Conservation (phyloP, 2,329 filamentous ascomycete genomes). For the Diaporthe sp. region DNA sequence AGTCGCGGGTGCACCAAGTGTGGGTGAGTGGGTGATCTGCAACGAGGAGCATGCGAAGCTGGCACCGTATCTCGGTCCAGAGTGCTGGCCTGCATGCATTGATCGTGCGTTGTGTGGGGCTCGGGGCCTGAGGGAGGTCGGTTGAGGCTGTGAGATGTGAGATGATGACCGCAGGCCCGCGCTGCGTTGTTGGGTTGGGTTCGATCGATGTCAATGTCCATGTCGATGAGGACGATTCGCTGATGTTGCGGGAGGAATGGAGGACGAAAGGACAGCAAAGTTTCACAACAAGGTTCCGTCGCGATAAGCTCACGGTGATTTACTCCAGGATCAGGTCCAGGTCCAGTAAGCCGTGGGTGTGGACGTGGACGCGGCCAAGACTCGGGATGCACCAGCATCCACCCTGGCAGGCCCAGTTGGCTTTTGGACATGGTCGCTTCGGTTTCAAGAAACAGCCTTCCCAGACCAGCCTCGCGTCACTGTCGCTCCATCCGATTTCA, state of each 20-base stretch:
- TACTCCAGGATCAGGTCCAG: slow-evolving; percentile 13
- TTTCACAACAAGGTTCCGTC: slow-evolving; percentile 32
- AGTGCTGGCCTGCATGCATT: slow-evolving; percentile 13
- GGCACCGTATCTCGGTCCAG: neutral
- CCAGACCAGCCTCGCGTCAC: slow-evolving; percentile 26
- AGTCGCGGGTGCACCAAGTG: neutral
- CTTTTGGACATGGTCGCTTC: slow-evolving; percentile 1
- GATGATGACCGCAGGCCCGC: slow-evolving; percentile 16
- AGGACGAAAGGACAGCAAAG: slow-evolving; percentile 21
- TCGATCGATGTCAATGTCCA: slow-evolving; percentile 4
- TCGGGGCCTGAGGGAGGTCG: neutral
- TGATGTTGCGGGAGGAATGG: slow-evolving; percentile 14
- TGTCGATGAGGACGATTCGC: slow-evolving; percentile 1
- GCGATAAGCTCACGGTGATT: slow-evolving; percentile 28
- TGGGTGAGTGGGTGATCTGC: neutral
- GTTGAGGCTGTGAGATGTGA: slow-evolving; percentile 13
- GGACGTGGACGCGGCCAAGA: neutral
- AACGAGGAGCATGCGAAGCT: neutral
- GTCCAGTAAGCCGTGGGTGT: neutral
- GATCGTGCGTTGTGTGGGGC: neutral
- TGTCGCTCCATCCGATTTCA: slow-evolving; percentile 4
- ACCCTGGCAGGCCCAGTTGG: neutral
- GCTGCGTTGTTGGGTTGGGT: neutral
- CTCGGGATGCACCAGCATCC: neutral
- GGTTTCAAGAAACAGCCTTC: slow-evolving; percentile 24